Percentiles rank a stretch among this genome's conserved stretches.
These are phyloP conservation scores for Xylariales sp. DNA, from an alignment of 2,329 filamentous ascomycete species.

Conservation along the genomic window DNA sequence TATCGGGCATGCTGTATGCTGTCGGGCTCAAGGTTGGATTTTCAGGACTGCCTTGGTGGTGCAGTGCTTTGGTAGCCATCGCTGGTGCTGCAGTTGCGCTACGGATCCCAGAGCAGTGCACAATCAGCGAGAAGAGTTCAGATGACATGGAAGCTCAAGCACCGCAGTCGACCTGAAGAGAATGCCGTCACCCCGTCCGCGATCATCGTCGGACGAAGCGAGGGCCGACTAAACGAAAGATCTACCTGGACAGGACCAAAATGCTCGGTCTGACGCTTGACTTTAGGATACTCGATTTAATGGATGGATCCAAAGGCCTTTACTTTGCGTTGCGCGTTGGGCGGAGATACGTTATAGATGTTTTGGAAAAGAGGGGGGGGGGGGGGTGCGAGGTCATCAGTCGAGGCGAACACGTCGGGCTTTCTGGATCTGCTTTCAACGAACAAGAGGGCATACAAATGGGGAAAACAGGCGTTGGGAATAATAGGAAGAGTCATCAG, in stretches of 20 bases:
- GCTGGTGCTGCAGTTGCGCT: slow-evolving; percentile 71
- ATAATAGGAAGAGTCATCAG: background rate
- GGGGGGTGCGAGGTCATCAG: no score
- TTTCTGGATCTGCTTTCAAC: no score
- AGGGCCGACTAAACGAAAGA: no score
- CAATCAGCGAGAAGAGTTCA: slow-evolving; percentile 34
- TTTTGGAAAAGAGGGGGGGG: no score
- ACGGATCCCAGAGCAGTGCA: slow-evolving; percentile 64
- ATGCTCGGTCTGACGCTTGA: no score
- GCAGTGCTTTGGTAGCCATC: slow-evolving; percentile 70
- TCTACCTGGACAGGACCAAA: no score
- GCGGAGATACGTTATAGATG: no score
- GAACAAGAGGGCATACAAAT: background rate
- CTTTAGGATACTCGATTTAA: no score
- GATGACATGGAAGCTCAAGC: slow-evolving; percentile 10
- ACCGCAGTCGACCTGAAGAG: background rate
- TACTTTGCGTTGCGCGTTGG: no score
- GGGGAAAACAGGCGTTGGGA: background rate
- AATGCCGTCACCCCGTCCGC: background rate
- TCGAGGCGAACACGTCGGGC: no score
- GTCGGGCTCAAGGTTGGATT: slow-evolving; percentile 74
- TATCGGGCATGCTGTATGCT: slow-evolving; percentile 82
- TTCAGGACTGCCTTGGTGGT: slow-evolving; percentile 92
- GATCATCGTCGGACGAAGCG: background rate
- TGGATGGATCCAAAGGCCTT: no score